Evolutionary conservation across 768 basidiomycete species (phyloP).

Genomic region (Amanita rubescens): DNA sequence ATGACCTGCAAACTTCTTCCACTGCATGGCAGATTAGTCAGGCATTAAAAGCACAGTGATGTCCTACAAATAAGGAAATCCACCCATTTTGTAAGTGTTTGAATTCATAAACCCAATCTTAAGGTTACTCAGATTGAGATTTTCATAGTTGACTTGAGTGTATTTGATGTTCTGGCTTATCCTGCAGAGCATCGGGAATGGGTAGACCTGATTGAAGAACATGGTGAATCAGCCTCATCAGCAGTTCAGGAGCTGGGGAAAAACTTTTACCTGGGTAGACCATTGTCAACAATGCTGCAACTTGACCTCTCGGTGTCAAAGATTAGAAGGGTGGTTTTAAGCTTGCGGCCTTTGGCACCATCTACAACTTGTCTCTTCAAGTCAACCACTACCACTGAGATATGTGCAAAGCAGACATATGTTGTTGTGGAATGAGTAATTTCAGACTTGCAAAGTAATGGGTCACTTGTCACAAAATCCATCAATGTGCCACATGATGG

Average conservation of each 20-base stretch:
- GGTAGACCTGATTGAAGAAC: conserved; percentile 3
- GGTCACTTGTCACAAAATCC: conserved; percentile 1
- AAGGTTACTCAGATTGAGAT: too few relatives aligned
- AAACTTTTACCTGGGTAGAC: conserved; percentile 7
- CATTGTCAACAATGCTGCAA: conserved; percentile 2
- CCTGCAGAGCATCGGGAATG: conserved; percentile 1
- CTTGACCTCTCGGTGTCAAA: conserved; percentile 2
- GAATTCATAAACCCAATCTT: too few relatives aligned
- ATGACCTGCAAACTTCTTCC: background rate
- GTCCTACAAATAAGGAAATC: background rate
- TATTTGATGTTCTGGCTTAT: conserved; percentile 7
- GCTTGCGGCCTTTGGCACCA: conserved; percentile 3
- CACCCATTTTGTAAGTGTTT: background rate
- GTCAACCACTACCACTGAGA: background rate
- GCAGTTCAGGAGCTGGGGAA: background rate
- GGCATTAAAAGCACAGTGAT: background rate
- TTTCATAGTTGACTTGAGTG: too few relatives aligned
- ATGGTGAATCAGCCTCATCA: background rate
- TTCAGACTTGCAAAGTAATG: background rate
- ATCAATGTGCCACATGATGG: conserved; percentile 4
- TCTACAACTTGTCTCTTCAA: background rate
- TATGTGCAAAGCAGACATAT: conserved; percentile 6
- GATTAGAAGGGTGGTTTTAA: conserved; percentile 5
- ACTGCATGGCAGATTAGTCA: background rate
- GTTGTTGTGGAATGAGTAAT: conserved; percentile 3